These are phyloP conservation scores for Myriosclerotinia duriaeana DNA, from an alignment of 2,329 filamentous ascomycete genomes.

Conservation along the genomic window DNA sequence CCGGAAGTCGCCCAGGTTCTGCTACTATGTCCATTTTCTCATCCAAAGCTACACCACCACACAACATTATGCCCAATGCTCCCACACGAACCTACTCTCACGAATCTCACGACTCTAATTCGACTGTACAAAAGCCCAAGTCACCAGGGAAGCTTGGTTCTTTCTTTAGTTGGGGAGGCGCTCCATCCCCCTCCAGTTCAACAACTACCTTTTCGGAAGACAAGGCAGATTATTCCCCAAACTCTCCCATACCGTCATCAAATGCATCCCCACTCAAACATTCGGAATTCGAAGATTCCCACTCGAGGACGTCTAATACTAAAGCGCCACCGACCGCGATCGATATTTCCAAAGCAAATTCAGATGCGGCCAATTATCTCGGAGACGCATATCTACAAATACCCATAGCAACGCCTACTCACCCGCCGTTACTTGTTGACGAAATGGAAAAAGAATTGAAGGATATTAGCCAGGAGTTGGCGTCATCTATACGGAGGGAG, in stretches of 20 bases:
- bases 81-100: conserved; percentile 33
- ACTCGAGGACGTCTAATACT: conserved; percentile 26
- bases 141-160: conserved; percentile 60
- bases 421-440: conserved; percentile 60
- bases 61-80: conserved; percentile 32
- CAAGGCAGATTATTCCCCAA: conserved; percentile 51
- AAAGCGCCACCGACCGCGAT: conserved; percentile 43
- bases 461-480: conserved; percentile 89
- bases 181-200: conserved; percentile 55
- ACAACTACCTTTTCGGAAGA: conserved; percentile 61
- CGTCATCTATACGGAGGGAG: conserved; percentile 87
- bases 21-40: conserved; percentile 42
- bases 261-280: conserved; percentile 44
- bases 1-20: conserved; percentile 33
- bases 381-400: conserved; percentile 37
- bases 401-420: conserved; percentile 41
- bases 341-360: conserved; percentile 41
- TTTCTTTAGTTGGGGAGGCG: conserved; percentile 66
- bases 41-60: conserved; percentile 39
- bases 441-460: conserved; percentile 94
- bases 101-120: conserved; percentile 36
- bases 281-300: conserved; percentile 35
- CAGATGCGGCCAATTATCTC: conserved; percentile 45
- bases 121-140: conserved; percentile 44
- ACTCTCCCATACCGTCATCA: conserved; percentile 59